These are phyloP conservation scores for Hippophae rhamnoides DNA, from an alignment of 306 rosid species.

Conservation along the genomic window DNA sequence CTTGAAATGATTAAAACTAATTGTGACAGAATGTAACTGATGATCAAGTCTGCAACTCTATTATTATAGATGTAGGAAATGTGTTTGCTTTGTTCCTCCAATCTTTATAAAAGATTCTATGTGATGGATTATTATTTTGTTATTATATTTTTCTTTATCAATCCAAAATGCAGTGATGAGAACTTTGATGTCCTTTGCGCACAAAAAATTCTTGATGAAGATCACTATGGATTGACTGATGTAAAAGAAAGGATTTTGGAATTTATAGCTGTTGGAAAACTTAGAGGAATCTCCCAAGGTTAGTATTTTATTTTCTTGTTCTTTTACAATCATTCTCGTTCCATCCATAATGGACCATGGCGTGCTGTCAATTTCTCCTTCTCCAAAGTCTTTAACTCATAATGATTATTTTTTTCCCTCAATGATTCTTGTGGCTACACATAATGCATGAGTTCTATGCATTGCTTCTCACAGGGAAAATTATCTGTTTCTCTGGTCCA, in stretches of 20 bases:
- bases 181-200: slow-evolving; percentile 89
- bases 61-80: too few relatives aligned
- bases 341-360: background rate
- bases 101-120: background rate
- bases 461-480: slow-evolving; percentile 55
- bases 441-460: background rate
- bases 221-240: slow-evolving; percentile 92
- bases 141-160: background rate
- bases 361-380: slow-evolving; percentile 6
- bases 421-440: background rate
- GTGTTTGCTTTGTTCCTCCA: too few relatives aligned
- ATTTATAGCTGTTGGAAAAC: slow-evolving; percentile 96
- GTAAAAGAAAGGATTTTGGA: slow-evolving; percentile 97
- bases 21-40: too few relatives aligned
- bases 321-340: background rate
- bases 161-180: slow-evolving; percentile 65
- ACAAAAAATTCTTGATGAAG: slow-evolving; percentile 90
- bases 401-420: slow-evolving; percentile 11
- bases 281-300: slow-evolving; percentile 97
- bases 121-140: background rate
- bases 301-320: slow-evolving; percentile 14
- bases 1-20: too few relatives aligned
- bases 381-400: slow-evolving; percentile 11
- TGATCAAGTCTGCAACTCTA: too few relatives aligned
- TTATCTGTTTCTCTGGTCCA: slow-evolving; percentile 96